Evolutionary conservation across 306 rosid genomes (phyloP).

Genomic region (Vigna mungo): DNA sequence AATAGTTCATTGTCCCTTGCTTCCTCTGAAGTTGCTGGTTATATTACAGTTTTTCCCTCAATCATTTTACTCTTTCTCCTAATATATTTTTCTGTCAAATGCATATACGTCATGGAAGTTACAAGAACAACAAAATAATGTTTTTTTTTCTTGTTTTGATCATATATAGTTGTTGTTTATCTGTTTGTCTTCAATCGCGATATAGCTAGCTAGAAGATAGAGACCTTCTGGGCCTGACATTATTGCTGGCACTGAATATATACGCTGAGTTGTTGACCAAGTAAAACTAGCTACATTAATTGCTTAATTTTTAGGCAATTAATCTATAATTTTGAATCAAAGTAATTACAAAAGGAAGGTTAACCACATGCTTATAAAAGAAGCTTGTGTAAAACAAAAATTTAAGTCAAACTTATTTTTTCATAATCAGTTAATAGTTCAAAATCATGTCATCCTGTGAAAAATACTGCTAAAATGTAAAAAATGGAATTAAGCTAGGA

Average conservation of each 20-base stretch:
- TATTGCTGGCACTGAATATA: conserved; percentile 19
- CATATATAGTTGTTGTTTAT: background rate
- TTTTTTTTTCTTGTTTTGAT: background rate
- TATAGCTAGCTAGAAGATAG: background rate
- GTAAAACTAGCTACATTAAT: background rate
- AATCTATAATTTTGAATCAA: background rate
- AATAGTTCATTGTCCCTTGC: background rate
- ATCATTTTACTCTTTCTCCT: background rate
- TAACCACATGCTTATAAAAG: background rate
- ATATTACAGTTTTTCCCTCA: background rate
- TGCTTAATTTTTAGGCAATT: background rate
- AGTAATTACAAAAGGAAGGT: background rate
- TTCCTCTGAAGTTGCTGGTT: background rate
- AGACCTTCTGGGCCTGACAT: background rate
- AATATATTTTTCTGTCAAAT: background rate
- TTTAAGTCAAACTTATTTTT: conserved; percentile 43
- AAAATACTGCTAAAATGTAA: background rate
- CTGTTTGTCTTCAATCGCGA: conserved; percentile 17
- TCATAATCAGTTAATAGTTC: background rate
- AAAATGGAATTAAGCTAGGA: background rate
- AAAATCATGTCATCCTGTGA: background rate
- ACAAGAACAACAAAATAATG: background rate
- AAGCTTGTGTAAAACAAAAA: background rate
- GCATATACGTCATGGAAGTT: background rate
- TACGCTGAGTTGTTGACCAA: conserved; percentile 29